A percentile compares a stretch with the other conserved stretches of the same genome.
Conservation (phyloP, 2,329 filamentous ascomycete species). For the Ascomycota sp. region DNA sequence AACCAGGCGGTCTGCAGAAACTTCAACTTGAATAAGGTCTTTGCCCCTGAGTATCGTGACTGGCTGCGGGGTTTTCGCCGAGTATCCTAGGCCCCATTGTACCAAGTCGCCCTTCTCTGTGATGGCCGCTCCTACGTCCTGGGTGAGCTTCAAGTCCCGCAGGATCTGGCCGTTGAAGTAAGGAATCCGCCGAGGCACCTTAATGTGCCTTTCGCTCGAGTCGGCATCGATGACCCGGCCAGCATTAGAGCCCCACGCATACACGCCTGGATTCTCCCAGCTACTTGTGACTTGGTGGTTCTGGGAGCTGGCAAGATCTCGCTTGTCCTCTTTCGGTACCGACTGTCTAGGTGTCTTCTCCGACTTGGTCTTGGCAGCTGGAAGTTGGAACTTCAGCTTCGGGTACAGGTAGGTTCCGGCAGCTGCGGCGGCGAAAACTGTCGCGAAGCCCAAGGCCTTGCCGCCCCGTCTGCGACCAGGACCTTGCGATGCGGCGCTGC, state of each 20-base stretch:
- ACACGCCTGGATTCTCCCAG: slow-evolving; percentile 68
- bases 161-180: slow-evolving; percentile 75
- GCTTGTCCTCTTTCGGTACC: slow-evolving; percentile 46
- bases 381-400: slow-evolving; percentile 8
- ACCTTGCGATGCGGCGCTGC: slow-evolving; percentile 4
- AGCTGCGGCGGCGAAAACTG: slow-evolving; percentile 18
- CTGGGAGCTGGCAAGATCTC: slow-evolving; percentile 63
- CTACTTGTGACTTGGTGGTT: slow-evolving; percentile 75
- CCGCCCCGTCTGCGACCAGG: slow-evolving; percentile 7
- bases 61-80: slow-evolving; percentile 40
- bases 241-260: slow-evolving; percentile 79
- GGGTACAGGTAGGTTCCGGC: slow-evolving; percentile 19
- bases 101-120: slow-evolving; percentile 73
- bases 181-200: slow-evolving; percentile 54
- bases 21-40: slow-evolving; percentile 51
- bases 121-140: slow-evolving; percentile 67
- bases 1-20: slow-evolving; percentile 70
- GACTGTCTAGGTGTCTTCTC: slow-evolving; percentile 42
- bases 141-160: slow-evolving; percentile 70
- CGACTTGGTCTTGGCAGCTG: slow-evolving; percentile 42
- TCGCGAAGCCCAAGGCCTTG: slow-evolving; percentile 10
- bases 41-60: slow-evolving; percentile 60
- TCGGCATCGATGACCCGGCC: slow-evolving; percentile 73
- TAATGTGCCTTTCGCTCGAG: slow-evolving; percentile 57
- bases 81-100: slow-evolving; percentile 76